A percentile compares a stretch with the other conserved stretches of the same genome.
phyloP scores from a whole-genome alignment of 1,284 basidiomycete genomes.

The Cutaneotrichosporon cyanovorans region DNA sequence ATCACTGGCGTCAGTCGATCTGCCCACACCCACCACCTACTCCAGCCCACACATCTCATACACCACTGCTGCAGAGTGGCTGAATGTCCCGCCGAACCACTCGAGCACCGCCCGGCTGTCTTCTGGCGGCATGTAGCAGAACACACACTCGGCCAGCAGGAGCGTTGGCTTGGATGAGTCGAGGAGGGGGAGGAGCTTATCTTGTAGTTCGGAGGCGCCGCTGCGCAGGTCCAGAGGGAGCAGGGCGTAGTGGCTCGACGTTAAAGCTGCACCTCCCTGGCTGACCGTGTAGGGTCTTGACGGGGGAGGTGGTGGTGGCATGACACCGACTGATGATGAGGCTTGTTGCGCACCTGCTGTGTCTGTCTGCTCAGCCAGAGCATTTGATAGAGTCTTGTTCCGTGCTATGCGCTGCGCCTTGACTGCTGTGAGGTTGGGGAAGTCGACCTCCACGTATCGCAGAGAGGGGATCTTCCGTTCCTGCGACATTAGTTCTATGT shows the following conservation, averaged over 20 bases:
- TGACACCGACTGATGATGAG: not conserved
- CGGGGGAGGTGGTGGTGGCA: not conserved
- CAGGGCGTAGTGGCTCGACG: conserved; percentile 62
- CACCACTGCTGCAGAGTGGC: conserved; percentile 49
- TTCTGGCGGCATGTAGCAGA: conserved; percentile 71
- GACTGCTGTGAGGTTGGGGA: conserved; percentile 68
- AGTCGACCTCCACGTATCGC: conserved; percentile 82
- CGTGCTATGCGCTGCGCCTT: conserved; percentile 77
- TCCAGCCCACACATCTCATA: conserved; percentile 86
- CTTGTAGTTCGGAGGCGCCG: conserved; percentile 20
- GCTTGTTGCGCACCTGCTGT: not conserved
- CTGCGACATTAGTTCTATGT: too few relatives aligned
- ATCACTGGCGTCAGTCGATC: conserved; percentile 49
- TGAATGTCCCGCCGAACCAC: conserved; percentile 64
- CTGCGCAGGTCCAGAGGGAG: conserved; percentile 65
- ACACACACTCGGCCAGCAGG: conserved; percentile 80
- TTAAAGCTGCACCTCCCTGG: conserved; percentile 62
- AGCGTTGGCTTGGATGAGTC: conserved; percentile 66
- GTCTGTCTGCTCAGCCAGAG: not conserved
- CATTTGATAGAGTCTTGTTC: conserved; percentile 54
- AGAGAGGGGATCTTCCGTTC: not conserved
- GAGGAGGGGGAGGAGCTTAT: conserved; percentile 47
- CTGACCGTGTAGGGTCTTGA: conserved; percentile 25
- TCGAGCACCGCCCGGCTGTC: conserved; percentile 57
- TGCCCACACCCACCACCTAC: conserved; percentile 19